These are phyloP conservation scores for Thalassiosira hispida DNA, from an alignment of 352 stramenopile species.

Conservation along the genomic window DNA sequence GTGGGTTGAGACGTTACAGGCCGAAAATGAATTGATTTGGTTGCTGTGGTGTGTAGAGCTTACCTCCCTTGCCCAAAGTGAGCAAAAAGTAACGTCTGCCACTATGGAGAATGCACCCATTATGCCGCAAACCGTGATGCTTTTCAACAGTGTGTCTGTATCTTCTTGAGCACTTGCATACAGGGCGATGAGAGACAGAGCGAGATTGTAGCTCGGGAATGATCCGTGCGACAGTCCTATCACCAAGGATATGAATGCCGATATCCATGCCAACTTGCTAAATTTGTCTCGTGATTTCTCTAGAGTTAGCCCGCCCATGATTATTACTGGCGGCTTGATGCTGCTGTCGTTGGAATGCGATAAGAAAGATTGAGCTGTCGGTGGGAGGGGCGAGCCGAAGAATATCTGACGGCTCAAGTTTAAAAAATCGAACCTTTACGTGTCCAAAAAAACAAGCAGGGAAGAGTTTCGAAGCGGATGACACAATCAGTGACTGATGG, in stretches of 20 bases:
- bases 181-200: conserved; percentile 28
- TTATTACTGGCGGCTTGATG: background rate
- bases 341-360: background rate
- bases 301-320: background rate
- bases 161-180: conserved; percentile 35
- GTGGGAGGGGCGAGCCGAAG: too few species aligned
- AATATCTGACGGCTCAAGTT: too few species aligned
- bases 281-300: conserved; percentile 23
- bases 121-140: conserved; percentile 20
- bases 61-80: conserved; percentile 38
- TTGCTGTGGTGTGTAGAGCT: background rate
- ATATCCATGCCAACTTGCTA: conserved; percentile 37
- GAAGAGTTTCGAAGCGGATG: too few species aligned
- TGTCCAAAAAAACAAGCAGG: too few species aligned
- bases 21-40: background rate
- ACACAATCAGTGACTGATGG: background rate
- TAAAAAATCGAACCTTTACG: too few species aligned
- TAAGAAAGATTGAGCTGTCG: too few species aligned
- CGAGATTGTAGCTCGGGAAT: conserved; percentile 43
- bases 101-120: conserved; percentile 25
- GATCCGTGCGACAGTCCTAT: conserved; percentile 31
- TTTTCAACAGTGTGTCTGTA: conserved; percentile 23
- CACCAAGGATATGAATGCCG: conserved; percentile 24
- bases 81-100: conserved; percentile 37
- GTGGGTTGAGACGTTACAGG: background rate